Percentiles rank a stretch among this genome's conserved stretches.
Conservation (phyloP, 2,329 filamentous ascomycete genomes). For the Stylonectria norvegica region DNA sequence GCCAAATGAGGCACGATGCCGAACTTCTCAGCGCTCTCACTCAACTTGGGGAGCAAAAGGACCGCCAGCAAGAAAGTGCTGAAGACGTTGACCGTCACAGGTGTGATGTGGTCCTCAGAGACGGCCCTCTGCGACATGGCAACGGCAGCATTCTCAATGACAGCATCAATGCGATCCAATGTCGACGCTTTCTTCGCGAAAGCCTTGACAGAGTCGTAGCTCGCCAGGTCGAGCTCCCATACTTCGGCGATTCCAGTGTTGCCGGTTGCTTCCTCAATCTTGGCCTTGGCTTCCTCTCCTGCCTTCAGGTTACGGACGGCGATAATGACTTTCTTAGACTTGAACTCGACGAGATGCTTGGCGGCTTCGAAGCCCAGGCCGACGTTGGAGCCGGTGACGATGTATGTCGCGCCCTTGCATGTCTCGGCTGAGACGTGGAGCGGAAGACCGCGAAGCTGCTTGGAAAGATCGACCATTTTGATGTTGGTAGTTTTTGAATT, state of each 20-base stretch:
- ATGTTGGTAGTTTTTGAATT: neutral
- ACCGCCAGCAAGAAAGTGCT: constrained; percentile 43
- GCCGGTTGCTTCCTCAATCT: constrained; percentile 30
- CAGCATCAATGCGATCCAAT: constrained; percentile 40
- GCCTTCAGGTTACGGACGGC: constrained; percentile 37
- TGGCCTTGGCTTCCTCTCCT: constrained; percentile 36
- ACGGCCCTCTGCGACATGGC: constrained; percentile 11
- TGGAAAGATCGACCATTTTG: neutral
- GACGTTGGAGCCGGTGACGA: constrained; percentile 41
- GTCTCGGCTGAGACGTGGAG: neutral
- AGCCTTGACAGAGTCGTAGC: constrained; percentile 31
- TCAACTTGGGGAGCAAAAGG: constrained; percentile 41
- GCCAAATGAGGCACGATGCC: constrained; percentile 35
- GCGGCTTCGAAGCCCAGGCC: constrained; percentile 40
- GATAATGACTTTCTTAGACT: constrained; percentile 39
- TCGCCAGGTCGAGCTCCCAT: constrained; percentile 41
- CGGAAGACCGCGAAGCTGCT: neutral
- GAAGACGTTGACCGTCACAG: constrained; percentile 47
- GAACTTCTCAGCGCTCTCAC: constrained; percentile 31
- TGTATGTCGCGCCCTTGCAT: constrained; percentile 8
- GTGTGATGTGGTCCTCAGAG: constrained; percentile 41
- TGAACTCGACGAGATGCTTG: constrained; percentile 37
- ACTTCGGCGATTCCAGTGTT: constrained; percentile 33
- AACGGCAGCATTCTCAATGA: constrained; percentile 40
- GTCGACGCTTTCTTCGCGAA: constrained; percentile 33